These are phyloP conservation scores for Magnaporthiopsis rhizophila DNA, from an alignment of 2,329 filamentous ascomycete genomes.

Conservation along the genomic window DNA sequence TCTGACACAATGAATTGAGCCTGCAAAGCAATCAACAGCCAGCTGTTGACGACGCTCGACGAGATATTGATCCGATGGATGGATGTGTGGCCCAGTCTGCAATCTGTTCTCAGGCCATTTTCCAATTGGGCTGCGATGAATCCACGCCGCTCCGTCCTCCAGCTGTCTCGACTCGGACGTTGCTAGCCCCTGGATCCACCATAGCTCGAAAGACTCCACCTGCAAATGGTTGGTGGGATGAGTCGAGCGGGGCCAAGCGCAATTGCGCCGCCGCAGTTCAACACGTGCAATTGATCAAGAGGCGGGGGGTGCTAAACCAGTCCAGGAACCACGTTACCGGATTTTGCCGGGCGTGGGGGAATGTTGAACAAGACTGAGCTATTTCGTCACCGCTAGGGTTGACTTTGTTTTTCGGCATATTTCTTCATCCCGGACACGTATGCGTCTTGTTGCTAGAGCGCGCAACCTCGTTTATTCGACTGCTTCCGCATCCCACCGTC, in stretches of 20 bases:
- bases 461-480: neutral
- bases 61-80: neutral
- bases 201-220: neutral
- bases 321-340: neutral
- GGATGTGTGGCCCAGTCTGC: conserved; percentile 21
- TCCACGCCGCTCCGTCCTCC: neutral
- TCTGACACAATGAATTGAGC: neutral
- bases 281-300: neutral
- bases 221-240: neutral
- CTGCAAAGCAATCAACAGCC: neutral
- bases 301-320: neutral
- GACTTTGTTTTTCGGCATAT: neutral
- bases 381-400: neutral
- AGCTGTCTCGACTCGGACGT: neutral
- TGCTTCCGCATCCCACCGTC: neutral
- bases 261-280: neutral
- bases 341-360: neutral
- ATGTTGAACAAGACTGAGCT: neutral
- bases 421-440: neutral
- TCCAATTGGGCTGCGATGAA: conserved; percentile 1
- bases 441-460: neutral
- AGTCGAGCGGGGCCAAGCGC: neutral
- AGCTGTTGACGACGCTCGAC: conserved; percentile 1
- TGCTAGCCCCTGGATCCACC: neutral
- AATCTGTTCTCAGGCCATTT: conserved; percentile 17